These are phyloP conservation scores for Rheum nobile DNA, from an alignment of 148 eudicot species.

Conservation along the genomic window DNA sequence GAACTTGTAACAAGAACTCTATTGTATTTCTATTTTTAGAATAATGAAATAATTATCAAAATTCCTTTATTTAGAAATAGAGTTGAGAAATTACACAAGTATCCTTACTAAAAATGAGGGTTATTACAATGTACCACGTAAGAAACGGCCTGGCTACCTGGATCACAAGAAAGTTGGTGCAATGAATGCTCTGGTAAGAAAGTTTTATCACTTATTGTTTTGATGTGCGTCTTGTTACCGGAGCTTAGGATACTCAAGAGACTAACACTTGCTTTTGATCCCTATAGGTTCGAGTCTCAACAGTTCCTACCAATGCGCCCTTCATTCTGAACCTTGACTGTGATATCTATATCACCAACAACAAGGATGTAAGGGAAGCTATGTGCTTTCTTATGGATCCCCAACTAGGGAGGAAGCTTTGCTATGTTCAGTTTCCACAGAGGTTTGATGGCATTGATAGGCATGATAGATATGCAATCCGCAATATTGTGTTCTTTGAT, in stretches of 20 bases:
- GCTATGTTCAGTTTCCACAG: constrained; percentile 96
- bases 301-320: constrained; percentile 92
- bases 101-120: too few species aligned
- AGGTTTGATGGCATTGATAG: constrained; percentile 94
- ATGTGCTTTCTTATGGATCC: constrained; percentile 88
- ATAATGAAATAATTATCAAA: too few species aligned
- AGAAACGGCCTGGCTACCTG: constrained; percentile 88
- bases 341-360: constrained; percentile 92
- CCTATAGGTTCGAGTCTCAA: constrained; percentile 48
- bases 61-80: too few species aligned
- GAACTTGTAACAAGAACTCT: too few species aligned
- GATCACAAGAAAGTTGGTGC: constrained; percentile 99
- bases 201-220: not conserved
- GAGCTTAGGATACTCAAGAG: not conserved
- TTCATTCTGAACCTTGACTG: constrained; percentile 85
- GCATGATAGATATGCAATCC: constrained; percentile 87
- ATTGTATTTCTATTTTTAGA: too few species aligned
- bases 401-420: constrained; percentile 84
- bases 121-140: constrained; percentile 98
- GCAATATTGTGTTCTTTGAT: constrained; percentile 91
- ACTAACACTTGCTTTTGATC: not conserved
- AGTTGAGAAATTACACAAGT: too few species aligned
- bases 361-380: constrained; percentile 43
- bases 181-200: constrained; percentile 68
- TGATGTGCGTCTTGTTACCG: not conserved